Evolutionary conservation across 2,329 filamentous ascomycete genomes (phyloP).

Genomic region (Fusarium albidum): DNA sequence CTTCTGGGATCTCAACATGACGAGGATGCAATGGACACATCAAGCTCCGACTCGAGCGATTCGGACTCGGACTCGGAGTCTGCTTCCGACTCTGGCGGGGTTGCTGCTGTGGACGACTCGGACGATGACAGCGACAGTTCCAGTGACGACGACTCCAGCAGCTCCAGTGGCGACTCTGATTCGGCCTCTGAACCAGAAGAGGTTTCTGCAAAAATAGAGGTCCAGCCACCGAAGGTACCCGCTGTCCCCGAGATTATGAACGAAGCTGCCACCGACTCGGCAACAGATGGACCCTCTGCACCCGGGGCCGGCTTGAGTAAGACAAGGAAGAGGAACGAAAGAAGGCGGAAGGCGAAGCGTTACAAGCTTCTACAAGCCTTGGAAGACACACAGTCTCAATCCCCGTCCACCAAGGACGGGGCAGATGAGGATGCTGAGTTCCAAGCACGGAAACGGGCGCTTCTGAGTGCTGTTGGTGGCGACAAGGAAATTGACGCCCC

Average conservation of each 20-base stretch:
- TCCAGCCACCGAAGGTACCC: neutral
- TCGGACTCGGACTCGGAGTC: slow-evolving; percentile 10
- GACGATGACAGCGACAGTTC: slow-evolving; percentile 31
- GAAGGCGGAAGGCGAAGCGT: slow-evolving; percentile 52
- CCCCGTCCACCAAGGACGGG: slow-evolving; percentile 16
- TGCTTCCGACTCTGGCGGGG: neutral
- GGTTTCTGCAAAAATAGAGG: slow-evolving; percentile 45
- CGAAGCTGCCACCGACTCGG: slow-evolving; percentile 2
- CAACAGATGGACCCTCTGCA: slow-evolving; percentile 30
- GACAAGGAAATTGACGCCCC: slow-evolving; percentile 9
- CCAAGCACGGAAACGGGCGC: slow-evolving; percentile 50
- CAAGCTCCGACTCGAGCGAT: slow-evolving; percentile 15
- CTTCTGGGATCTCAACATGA: neutral
- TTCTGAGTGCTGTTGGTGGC: slow-evolving; percentile 45
- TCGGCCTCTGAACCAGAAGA: slow-evolving; percentile 48
- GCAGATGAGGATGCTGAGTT: slow-evolving; percentile 40
- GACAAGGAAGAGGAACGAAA: slow-evolving; percentile 62
- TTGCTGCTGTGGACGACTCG: slow-evolving; percentile 12
- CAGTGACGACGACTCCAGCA: slow-evolving; percentile 27
- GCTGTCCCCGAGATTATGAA: neutral
- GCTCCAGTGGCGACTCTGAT: slow-evolving; percentile 36
- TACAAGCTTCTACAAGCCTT: slow-evolving; percentile 16
- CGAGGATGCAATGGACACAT: neutral
- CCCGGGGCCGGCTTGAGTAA: slow-evolving; percentile 49
- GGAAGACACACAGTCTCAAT: slow-evolving; percentile 28